These are phyloP conservation scores for Trametes maxima DNA, from an alignment of 768 basidiomycete species.

Conservation along the genomic window DNA sequence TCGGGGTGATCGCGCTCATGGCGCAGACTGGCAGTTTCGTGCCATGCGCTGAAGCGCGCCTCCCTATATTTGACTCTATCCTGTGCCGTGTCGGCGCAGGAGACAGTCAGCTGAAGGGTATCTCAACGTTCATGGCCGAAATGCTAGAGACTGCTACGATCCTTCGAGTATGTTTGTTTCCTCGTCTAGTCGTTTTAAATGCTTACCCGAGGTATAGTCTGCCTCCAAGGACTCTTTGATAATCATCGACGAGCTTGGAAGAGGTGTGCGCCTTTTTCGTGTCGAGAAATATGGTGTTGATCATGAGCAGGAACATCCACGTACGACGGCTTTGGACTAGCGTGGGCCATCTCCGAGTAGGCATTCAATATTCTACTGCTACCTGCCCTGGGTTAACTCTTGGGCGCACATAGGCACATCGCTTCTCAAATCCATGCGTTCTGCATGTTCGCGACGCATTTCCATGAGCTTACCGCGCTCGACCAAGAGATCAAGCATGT, in stretches of 20 bases:
- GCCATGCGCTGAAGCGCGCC: constrained; percentile 80
- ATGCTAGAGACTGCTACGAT: constrained; percentile 99
- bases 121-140: constrained; percentile 99
- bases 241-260: constrained; percentile 96
- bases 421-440: constrained; percentile 91
- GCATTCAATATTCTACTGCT: constrained; percentile 22
- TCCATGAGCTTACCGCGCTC: constrained; percentile 93
- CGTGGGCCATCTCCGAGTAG: constrained; percentile 98
- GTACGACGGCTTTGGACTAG: constrained; percentile 95
- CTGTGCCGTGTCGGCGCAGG: constrained; percentile 96
- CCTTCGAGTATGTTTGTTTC: constrained; percentile 60
- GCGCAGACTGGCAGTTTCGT: constrained; percentile 96
- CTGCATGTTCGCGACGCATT: constrained; percentile 97
- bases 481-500: constrained; percentile 86
- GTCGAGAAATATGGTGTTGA: background rate
- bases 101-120: constrained; percentile 96
- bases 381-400: background rate
- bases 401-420: constrained; percentile 65
- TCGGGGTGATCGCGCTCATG: constrained; percentile 96
- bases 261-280: constrained; percentile 51
- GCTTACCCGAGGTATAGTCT: constrained; percentile 51
- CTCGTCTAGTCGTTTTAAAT: background rate
- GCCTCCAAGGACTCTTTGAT: constrained; percentile 92
- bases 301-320: constrained; percentile 80
- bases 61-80: constrained; percentile 96